These are phyloP conservation scores for Calonectria henricotiae DNA, from an alignment of 2,329 filamentous ascomycete species.

Conservation along the genomic window DNA sequence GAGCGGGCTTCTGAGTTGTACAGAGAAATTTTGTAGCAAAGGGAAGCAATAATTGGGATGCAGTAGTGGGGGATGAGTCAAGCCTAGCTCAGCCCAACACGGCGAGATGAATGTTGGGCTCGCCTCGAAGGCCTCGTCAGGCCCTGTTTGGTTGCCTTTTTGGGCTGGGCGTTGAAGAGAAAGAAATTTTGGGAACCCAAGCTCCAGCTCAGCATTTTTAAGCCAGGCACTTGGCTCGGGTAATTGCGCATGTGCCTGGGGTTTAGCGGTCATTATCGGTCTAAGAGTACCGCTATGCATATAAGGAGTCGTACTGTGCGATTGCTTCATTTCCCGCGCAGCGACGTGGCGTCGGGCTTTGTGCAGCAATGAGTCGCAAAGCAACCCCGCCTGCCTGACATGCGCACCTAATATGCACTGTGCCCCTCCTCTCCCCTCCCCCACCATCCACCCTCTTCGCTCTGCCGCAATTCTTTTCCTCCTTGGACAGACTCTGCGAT, in stretches of 20 bases:
- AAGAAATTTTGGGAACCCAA: constrained; percentile 33
- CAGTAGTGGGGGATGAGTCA: background rate
- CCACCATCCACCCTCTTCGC: constrained; percentile 55
- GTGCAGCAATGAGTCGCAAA: constrained; percentile 4
- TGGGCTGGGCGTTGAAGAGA: constrained; percentile 32
- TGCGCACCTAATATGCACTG: constrained; percentile 56
- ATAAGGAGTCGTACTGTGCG: constrained; percentile 52
- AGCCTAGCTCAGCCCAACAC: constrained; percentile 25
- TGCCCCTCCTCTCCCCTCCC: constrained; percentile 56
- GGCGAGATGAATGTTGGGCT: constrained; percentile 23
- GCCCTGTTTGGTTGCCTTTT: constrained; percentile 1
- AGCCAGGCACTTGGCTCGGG: constrained; percentile 28
- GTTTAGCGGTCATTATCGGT: constrained; percentile 45
- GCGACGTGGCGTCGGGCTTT: constrained; percentile 21
- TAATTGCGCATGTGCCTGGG: constrained; percentile 24
- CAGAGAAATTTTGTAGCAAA: constrained; percentile 14
- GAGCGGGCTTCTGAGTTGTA: background rate
- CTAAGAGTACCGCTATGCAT: constrained; percentile 52
- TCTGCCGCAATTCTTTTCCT: constrained; percentile 42
- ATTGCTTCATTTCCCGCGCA: constrained; percentile 37
- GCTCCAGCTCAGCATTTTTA: constrained; percentile 39
- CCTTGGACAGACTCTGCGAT: constrained; percentile 58
- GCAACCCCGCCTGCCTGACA: constrained; percentile 29
- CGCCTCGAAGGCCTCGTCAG: constrained; percentile 8
- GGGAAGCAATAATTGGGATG: background rate